phyloP scores from a whole-genome alignment of 805 yeast species.

The Sungouiella blattae region DNA sequence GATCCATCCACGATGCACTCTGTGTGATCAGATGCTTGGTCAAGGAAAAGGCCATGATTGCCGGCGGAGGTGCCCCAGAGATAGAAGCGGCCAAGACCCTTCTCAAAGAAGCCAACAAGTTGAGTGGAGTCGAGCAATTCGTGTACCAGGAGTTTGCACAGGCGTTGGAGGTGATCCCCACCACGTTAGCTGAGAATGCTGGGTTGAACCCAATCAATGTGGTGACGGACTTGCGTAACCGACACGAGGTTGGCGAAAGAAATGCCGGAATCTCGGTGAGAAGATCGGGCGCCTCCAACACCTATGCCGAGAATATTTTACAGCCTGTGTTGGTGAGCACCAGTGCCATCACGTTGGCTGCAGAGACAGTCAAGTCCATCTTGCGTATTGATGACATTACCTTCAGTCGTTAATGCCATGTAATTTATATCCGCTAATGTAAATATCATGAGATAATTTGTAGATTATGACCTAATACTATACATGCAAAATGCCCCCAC shows the following conservation, averaged over 20 bases:
- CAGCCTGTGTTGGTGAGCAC: slow-evolving; percentile 96
- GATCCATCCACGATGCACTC: slow-evolving; percentile 95
- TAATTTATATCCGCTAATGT: too few species aligned
- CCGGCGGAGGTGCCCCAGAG: slow-evolving; percentile 99
- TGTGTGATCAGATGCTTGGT: slow-evolving; percentile 90
- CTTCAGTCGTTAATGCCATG: slow-evolving; percentile 34
- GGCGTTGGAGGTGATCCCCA: slow-evolving; percentile 89
- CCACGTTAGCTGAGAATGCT: slow-evolving; percentile 92
- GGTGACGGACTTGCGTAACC: slow-evolving; percentile 85
- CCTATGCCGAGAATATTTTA: slow-evolving; percentile 87
- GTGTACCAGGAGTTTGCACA: slow-evolving; percentile 90
- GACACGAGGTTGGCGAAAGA: slow-evolving; percentile 85
- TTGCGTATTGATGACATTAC: slow-evolving; percentile 96
- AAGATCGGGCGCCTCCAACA: slow-evolving; percentile 88
- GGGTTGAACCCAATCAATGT: slow-evolving; percentile 89
- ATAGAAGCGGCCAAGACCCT: slow-evolving; percentile 79
- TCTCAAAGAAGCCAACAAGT: slow-evolving; percentile 63
- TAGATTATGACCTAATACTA: neutral
- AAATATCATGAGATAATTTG: slow-evolving; percentile 1
- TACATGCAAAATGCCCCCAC: too few species aligned
- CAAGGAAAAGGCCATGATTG: slow-evolving; percentile 83
- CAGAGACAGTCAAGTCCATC: slow-evolving; percentile 94
- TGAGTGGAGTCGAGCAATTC: slow-evolving; percentile 83
- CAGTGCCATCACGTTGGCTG: slow-evolving; percentile 89
- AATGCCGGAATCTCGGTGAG: slow-evolving; percentile 96